These are phyloP conservation scores for Aspergillus thermomutatus DNA, from an alignment of 2,329 filamentous ascomycete genomes.

Conservation along the genomic window DNA sequence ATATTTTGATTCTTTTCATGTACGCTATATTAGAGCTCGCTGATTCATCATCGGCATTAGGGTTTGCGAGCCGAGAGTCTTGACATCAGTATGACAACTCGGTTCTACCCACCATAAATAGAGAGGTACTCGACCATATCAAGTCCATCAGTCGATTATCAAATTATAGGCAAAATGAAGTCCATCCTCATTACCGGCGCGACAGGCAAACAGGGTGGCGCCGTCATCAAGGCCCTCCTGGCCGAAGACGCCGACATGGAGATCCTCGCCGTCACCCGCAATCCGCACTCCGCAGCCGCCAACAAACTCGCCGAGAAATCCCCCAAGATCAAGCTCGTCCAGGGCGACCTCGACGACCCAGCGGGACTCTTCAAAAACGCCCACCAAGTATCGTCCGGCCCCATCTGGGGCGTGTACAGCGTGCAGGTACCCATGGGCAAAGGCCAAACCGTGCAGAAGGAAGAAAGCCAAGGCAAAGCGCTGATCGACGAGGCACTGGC, in stretches of 20 bases:
- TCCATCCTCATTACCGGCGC: constrained; percentile 11
- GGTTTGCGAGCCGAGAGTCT: background rate
- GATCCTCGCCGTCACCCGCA: constrained; percentile 13
- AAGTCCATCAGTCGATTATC: no score
- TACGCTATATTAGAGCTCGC: background rate
- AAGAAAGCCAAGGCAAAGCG: constrained; percentile 55
- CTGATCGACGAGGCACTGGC: constrained; percentile 58
- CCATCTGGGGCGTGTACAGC: constrained; percentile 60
- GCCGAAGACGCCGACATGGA: constrained; percentile 9
- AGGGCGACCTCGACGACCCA: constrained; percentile 56
- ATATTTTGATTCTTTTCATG: background rate
- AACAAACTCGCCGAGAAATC: constrained; percentile 47
- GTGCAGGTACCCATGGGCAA: constrained; percentile 46
- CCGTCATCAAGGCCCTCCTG: constrained; percentile 8
- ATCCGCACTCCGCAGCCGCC: constrained; percentile 35
- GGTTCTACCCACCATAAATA: background rate
- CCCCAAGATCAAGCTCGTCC: constrained; percentile 51
- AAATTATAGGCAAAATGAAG: constrained; percentile 7
- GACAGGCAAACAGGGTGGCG: constrained; percentile 14
- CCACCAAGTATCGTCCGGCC: constrained; percentile 28
- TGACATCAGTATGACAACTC: background rate
- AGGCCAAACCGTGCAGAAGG: constrained; percentile 19
- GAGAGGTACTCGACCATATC: no score
- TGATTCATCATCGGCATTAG: background rate
- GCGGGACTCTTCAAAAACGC: constrained; percentile 50